These are phyloP conservation scores for Dalbergia cochinchinensis DNA, from an alignment of 306 rosid genomes.

Conservation along the genomic window DNA sequence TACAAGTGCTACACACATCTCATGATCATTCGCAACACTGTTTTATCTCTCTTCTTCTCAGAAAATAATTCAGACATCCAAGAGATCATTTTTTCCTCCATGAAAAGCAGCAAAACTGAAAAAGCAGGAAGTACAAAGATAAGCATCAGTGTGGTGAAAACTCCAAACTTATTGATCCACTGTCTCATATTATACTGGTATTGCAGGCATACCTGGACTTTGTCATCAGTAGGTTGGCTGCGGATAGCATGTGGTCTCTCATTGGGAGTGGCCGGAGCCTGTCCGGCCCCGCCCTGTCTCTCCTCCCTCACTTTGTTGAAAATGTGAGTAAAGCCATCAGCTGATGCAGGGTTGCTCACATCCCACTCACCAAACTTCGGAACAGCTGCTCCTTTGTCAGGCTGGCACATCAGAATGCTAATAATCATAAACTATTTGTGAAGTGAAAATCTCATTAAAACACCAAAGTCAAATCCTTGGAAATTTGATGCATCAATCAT, in stretches of 20 bases:
- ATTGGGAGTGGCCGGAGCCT: conserved; percentile 58
- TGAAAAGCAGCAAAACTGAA: conserved; percentile 81
- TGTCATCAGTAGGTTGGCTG: conserved; percentile 48
- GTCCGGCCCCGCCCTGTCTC: conserved; percentile 64
- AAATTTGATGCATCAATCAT: conserved; percentile 18
- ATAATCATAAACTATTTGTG: conserved; percentile 36
- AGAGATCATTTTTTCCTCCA: conserved; percentile 62
- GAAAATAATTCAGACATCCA: conserved; percentile 47
- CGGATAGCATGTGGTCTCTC: conserved; percentile 47
- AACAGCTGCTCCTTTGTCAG: conserved; percentile 90
- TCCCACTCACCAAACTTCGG: conserved; percentile 99
- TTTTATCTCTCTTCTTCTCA: conserved; percentile 27
- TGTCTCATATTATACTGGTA: conserved; percentile 2
- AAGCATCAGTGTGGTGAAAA: conserved; percentile 32
- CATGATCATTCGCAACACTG: conserved; percentile 47
- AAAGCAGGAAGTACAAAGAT: conserved; percentile 43
- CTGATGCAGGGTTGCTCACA: conserved; percentile 79
- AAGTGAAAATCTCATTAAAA: conserved; percentile 18
- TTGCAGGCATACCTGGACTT: conserved; percentile 58
- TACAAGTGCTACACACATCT: conserved; percentile 64
- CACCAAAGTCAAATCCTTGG: conserved; percentile 6
- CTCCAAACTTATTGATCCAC: background rate
- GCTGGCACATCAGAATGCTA: conserved; percentile 57
- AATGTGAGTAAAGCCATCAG: conserved; percentile 87
- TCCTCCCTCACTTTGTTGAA: conserved; percentile 83